phyloP scores from a whole-genome alignment of 2,329 filamentous ascomycete species.

The Zymoseptoria tritici region DNA sequence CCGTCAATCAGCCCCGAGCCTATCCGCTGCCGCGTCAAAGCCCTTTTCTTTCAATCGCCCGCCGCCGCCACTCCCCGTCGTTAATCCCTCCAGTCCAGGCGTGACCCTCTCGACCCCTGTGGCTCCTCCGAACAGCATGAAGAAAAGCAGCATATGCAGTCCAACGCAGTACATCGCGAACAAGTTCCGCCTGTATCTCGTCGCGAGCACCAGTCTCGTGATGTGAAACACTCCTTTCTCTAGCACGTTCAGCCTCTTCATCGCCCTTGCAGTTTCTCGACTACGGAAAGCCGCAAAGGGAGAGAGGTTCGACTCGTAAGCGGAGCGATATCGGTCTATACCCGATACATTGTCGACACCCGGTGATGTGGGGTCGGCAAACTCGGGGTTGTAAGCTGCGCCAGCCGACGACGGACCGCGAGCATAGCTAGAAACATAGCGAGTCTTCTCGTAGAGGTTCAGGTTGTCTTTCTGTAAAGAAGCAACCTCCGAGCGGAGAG shows the following conservation, averaged over 20 bases:
- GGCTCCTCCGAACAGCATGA: conserved; percentile 53
- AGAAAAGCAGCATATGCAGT: conserved; percentile 79
- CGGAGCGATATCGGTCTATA: conserved; percentile 74
- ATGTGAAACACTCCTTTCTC: conserved; percentile 86
- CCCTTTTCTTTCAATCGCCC: not conserved
- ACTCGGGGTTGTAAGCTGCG: conserved; percentile 66
- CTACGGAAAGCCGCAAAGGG: conserved; percentile 93
- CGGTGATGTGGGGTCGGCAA: conserved; percentile 57
- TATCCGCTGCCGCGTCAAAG: not conserved
- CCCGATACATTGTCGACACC: conserved; percentile 51
- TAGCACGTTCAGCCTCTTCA: conserved; percentile 85
- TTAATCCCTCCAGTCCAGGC: not conserved
- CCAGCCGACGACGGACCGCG: conserved; percentile 59
- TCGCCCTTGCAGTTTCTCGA: conserved; percentile 83
- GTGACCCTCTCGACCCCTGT: not conserved
- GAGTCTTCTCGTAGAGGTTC: conserved; percentile 92
- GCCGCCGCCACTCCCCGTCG: not conserved
- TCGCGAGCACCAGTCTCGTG: conserved; percentile 83
- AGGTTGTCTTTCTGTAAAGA: conserved; percentile 94
- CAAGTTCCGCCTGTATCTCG: conserved; percentile 80
- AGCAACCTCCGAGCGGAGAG: conserved; percentile 81
- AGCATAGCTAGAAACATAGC: conserved; percentile 91
- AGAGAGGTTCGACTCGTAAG: conserved; percentile 91
- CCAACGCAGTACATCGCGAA: conserved; percentile 89
- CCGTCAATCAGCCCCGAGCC: not conserved